Conservation (phyloP, 164 flowering plant species). For the Chimonanthus salicifolius region DNA sequence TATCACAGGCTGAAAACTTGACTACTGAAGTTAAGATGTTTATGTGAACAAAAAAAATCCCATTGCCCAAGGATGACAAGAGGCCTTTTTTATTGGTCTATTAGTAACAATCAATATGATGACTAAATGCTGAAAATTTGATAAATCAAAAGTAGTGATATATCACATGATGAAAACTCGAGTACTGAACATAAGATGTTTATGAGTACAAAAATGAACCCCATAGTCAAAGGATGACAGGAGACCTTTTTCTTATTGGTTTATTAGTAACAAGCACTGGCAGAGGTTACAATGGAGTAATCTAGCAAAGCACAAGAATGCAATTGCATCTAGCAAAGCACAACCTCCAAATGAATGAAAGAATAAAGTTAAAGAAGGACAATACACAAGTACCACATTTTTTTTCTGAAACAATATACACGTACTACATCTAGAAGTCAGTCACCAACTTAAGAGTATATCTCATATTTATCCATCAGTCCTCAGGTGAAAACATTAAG, state of each 20-base stretch:
- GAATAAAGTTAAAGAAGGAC: too few relatives aligned
- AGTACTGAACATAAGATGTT: neutral
- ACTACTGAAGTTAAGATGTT: neutral
- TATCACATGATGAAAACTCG: neutral
- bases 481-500: too few relatives aligned
- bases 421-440: neutral
- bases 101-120: neutral
- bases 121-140: neutral
- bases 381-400: too few relatives aligned
- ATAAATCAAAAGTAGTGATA: neutral
- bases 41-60: neutral
- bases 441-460: neutral
- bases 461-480: too few relatives aligned
- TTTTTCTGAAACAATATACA: neutral
- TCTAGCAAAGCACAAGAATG: neutral
- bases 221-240: too few relatives aligned
- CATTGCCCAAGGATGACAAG: too few relatives aligned
- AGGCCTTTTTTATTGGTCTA: neutral
- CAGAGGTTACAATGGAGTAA: neutral
- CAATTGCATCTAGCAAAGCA: neutral
- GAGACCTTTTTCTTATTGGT: neutral
- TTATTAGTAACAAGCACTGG: neutral
- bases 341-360: too few relatives aligned
- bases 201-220: neutral
- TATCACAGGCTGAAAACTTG: neutral